phyloP scores from a whole-genome alignment of 495 filamentous ascomycete species.

The Extremus antarcticus region DNA sequence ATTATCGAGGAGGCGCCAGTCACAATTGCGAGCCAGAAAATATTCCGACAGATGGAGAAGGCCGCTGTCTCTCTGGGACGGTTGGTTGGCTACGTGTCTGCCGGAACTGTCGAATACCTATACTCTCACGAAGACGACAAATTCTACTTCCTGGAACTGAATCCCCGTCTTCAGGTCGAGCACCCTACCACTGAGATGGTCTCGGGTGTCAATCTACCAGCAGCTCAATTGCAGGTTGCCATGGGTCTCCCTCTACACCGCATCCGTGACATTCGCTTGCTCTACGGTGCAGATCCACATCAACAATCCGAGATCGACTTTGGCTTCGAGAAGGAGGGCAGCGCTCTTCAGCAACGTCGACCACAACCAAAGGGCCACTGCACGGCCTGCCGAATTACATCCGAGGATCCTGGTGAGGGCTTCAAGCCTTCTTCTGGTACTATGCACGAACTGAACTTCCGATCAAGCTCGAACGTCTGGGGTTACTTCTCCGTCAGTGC shows the following conservation, averaged over 20 bases:
- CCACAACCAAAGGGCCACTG: conserved; percentile 92
- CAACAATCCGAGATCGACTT: conserved; percentile 86
- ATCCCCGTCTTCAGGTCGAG: conserved; percentile 97
- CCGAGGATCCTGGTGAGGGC: conserved; percentile 95
- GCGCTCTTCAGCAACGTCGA: conserved; percentile 71
- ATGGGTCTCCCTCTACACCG: conserved; percentile 97
- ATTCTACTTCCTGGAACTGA: conserved; percentile 98
- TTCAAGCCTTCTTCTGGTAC: conserved; percentile 99
- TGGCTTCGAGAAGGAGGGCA: conserved; percentile 81
- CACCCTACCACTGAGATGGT: conserved; percentile 99
- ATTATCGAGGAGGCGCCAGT: conserved; percentile 99
- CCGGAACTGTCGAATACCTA: conserved; percentile 97
- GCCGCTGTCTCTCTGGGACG: conserved; percentile 87
- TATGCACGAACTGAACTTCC: conserved; percentile 98
- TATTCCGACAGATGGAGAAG: conserved; percentile 93
- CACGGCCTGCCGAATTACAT: conserved; percentile 98
- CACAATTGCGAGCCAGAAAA: conserved; percentile 77
- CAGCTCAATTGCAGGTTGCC: conserved; percentile 94
- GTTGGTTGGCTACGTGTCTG: conserved; percentile 95
- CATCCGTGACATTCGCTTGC: conserved; percentile 87
- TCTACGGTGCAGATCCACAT: conserved; percentile 92
- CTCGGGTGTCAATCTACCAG: conserved; percentile 90
- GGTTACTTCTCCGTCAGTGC: conserved; percentile 99
- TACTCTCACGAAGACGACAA: conserved; percentile 98
- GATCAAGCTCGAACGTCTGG: conserved; percentile 97